These are phyloP conservation scores for Oemleria cerasiformis DNA, from an alignment of 306 rosid genomes.

Conservation along the genomic window DNA sequence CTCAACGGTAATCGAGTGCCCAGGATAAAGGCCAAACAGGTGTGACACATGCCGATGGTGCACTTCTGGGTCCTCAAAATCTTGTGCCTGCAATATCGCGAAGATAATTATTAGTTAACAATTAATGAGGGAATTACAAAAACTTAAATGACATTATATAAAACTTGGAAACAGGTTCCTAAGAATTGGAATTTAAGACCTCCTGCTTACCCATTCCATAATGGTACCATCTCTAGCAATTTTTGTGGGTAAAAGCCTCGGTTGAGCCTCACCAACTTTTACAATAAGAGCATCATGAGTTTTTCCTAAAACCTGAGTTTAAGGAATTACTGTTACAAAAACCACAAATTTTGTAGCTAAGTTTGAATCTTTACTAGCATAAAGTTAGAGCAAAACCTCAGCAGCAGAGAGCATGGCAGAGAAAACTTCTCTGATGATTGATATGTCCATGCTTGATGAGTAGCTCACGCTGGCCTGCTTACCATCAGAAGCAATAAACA, in stretches of 20 bases:
- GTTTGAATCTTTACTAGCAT: slow-evolving; percentile 12
- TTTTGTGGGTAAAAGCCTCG: slow-evolving; percentile 65
- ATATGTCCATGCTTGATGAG: slow-evolving; percentile 94
- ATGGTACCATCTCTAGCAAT: slow-evolving; percentile 83
- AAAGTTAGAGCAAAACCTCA: slow-evolving; percentile 52
- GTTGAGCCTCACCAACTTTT: slow-evolving; percentile 51
- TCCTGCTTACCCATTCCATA: slow-evolving; percentile 84
- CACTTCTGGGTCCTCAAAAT: slow-evolving; percentile 76
- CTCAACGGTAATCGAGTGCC: slow-evolving; percentile 69
- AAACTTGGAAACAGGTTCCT: slow-evolving; percentile 13
- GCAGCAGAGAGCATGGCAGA: slow-evolving; percentile 69
- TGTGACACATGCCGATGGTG: slow-evolving; percentile 86
- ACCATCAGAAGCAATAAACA: slow-evolving; percentile 78
- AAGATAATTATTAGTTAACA: slow-evolving; percentile 16
- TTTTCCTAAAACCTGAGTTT: slow-evolving; percentile 67
- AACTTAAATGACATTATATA: slow-evolving; percentile 11
- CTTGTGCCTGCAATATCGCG: slow-evolving; percentile 58
- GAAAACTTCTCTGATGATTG: slow-evolving; percentile 85
- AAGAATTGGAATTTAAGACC: slow-evolving; percentile 4
- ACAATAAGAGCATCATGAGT: slow-evolving; percentile 52
- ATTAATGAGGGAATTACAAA: slow-evolving; percentile 5
- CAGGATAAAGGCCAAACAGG: slow-evolving; percentile 87
- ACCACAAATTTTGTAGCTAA: not conserved
- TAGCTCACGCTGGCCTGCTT: slow-evolving; percentile 93
- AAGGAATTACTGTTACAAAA: slow-evolving; percentile 20